A percentile compares a stretch with the other conserved stretches of the same genome.
Evolutionary conservation across 192 early-diverging fungal species (phyloP).

Genomic region (Coemansia sp.): DNA sequence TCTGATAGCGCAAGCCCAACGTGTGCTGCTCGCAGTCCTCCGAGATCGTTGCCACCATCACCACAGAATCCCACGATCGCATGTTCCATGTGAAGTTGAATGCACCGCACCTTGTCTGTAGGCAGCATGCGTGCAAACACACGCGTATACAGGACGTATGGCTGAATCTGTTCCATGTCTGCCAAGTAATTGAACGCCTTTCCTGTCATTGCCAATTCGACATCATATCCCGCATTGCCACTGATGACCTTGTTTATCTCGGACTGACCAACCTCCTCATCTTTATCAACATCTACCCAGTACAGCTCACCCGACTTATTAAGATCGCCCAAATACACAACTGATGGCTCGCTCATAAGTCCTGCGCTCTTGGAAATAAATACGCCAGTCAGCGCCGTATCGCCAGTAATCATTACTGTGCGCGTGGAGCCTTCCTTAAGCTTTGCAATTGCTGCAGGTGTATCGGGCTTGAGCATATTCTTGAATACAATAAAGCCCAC

Average conservation of each 20-base stretch:
- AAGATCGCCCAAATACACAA: conserved; percentile 56
- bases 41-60: conserved; percentile 84
- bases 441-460: conserved; percentile 62
- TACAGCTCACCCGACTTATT: conserved; percentile 53
- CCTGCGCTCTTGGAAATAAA: conserved; percentile 61
- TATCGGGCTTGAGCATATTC: conserved; percentile 76
- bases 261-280: conserved; percentile 32
- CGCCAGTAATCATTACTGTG: conserved; percentile 82
- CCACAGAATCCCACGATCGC: conserved; percentile 83
- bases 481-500: conserved; percentile 73
- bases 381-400: conserved; percentile 71
- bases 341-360: conserved; percentile 7
- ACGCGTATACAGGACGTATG: conserved; percentile 65
- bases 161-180: conserved; percentile 46
- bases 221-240: conserved; percentile 38
- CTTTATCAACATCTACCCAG: conserved; percentile 63
- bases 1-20: conserved; percentile 79
- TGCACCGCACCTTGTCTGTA: conserved; percentile 70
- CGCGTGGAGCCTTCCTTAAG: conserved; percentile 69
- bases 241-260: conserved; percentile 7
- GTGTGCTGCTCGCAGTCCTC: conserved; percentile 77
- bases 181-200: conserved; percentile 62
- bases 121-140: conserved; percentile 82
- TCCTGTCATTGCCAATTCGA: conserved; percentile 73
- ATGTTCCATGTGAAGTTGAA: conserved; percentile 71